Evolutionary conservation across 2,329 filamentous ascomycete genomes (phyloP).

Genomic region (Cadophora luteo-olivacea): DNA sequence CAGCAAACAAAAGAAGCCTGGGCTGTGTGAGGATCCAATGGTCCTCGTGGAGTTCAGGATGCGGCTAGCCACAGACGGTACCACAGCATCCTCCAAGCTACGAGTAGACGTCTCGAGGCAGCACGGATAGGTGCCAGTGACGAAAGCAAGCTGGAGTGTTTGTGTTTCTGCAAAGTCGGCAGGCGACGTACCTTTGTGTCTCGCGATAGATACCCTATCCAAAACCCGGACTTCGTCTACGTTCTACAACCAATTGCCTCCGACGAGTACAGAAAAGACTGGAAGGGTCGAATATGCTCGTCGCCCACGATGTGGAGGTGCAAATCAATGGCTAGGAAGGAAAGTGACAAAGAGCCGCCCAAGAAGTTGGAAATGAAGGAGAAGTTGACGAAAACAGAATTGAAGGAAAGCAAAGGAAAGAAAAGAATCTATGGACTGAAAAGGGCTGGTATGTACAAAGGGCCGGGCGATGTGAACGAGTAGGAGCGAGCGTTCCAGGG

Average conservation of each 20-base stretch:
- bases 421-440: conserved; percentile 1
- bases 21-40: conserved; percentile 29
- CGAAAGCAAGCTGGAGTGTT: conserved; percentile 32
- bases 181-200: conserved; percentile 39
- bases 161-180: conserved; percentile 37
- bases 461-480: not conserved
- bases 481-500: not conserved
- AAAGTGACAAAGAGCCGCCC: conserved; percentile 24
- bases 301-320: conserved; percentile 25
- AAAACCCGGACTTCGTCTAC: conserved; percentile 26
- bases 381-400: conserved; percentile 25
- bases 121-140: conserved; percentile 29
- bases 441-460: conserved; percentile 20
- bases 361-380: conserved; percentile 18
- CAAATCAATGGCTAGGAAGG: conserved; percentile 15
- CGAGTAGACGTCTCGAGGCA: conserved; percentile 38
- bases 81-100: conserved; percentile 35
- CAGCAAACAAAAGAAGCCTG: conserved; percentile 30
- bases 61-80: conserved; percentile 32
- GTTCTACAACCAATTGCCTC: conserved; percentile 31
- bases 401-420: conserved; percentile 8
- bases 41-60: conserved; percentile 37
- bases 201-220: conserved; percentile 31
- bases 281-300: conserved; percentile 31
- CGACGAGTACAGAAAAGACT: conserved; percentile 34